A percentile compares a stretch with the other conserved stretches of the same genome.
These are phyloP conservation scores for Scopulariopsis brevicaulis DNA, from an alignment of 2,329 filamentous ascomycete genomes.

Conservation along the genomic window DNA sequence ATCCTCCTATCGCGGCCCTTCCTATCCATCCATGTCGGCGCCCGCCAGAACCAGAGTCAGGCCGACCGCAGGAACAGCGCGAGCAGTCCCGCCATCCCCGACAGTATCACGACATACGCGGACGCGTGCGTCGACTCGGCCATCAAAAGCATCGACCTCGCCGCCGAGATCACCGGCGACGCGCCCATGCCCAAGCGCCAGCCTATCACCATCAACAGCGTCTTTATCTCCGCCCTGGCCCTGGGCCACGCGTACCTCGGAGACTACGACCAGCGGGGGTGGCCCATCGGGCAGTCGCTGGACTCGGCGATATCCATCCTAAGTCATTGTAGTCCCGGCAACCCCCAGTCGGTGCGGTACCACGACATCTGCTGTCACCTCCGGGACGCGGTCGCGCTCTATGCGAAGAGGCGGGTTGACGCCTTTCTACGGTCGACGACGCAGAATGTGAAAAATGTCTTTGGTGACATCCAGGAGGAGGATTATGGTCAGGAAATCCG, in stretches of 20 bases:
- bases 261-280: not conserved
- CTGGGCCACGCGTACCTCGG: not conserved
- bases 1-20: conserved; percentile 4
- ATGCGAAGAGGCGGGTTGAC: not conserved
- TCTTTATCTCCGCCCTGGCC: not conserved
- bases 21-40: not conserved
- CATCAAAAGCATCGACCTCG: not conserved
- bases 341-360: not conserved
- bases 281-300: not conserved
- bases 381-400: not conserved
- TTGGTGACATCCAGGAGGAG: no score
- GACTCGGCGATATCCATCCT: not conserved
- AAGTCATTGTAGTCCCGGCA: not conserved
- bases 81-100: not conserved
- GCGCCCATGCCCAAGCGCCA: not conserved
- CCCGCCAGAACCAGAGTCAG: not conserved
- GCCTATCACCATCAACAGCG: not conserved
- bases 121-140: not conserved
- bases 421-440: not conserved
- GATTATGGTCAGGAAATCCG: no score
- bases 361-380: not conserved
- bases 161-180: not conserved
- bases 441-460: no score
- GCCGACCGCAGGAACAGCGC: not conserved
- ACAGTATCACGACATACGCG: not conserved